These are phyloP conservation scores for Cryptococcus amylolentus DNA, from an alignment of 1,284 basidiomycete species.

Conservation along the genomic window DNA sequence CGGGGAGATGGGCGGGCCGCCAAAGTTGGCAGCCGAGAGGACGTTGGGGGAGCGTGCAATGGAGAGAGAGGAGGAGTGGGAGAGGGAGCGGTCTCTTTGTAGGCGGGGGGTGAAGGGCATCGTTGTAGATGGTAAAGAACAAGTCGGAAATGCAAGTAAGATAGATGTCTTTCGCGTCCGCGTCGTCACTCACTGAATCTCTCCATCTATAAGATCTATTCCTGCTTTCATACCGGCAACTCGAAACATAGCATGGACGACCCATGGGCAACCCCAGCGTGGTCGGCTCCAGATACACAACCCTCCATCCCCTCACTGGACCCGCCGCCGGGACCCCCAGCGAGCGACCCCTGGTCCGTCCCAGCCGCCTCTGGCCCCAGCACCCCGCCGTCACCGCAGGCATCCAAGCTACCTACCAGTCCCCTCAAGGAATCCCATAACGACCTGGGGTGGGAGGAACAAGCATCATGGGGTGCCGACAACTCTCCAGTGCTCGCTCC, in stretches of 20 bases:
- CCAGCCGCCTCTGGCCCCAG: background rate
- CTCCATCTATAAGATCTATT: background rate
- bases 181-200: background rate
- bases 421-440: background rate
- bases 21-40: constrained; percentile 12
- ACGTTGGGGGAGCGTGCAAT: constrained; percentile 25
- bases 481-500: background rate
- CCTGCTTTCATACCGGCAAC: background rate
- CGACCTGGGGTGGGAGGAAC: background rate
- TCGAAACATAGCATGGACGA: constrained; percentile 26
- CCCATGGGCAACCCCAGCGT: constrained; percentile 35
- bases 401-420: background rate
- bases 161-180: background rate
- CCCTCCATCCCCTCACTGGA: constrained; percentile 2
- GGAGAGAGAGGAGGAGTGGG: constrained; percentile 20
- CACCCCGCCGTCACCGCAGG: background rate
- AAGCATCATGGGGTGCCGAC: background rate
- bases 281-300: constrained; percentile 23
- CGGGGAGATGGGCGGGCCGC: constrained; percentile 1
- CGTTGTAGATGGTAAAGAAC: too few relatives aligned
- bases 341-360: constrained; percentile 33
- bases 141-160: background rate
- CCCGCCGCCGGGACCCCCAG: constrained; percentile 2
- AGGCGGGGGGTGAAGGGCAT: background rate
- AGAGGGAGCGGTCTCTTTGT: background rate